These are phyloP conservation scores for Colletotrichum tropicale DNA, from an alignment of 2,329 filamentous ascomycete species.

Conservation along the genomic window DNA sequence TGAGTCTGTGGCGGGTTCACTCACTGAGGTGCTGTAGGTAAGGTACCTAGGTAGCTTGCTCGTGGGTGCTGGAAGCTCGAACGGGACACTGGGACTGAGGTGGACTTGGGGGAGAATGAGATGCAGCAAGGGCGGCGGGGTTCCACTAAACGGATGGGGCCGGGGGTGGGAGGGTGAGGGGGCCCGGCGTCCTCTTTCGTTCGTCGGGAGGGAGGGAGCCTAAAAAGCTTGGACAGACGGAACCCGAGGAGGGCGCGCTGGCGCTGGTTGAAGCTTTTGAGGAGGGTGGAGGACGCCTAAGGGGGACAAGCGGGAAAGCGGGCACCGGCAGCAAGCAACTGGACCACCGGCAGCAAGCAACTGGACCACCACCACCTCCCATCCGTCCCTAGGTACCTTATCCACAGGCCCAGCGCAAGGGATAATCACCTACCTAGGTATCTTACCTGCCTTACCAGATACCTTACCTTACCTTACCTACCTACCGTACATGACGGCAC, in stretches of 20 bases:
- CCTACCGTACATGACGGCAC: background rate
- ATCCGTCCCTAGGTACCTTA: background rate
- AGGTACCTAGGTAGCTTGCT: too few species aligned
- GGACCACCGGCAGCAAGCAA: background rate
- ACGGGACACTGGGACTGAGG: background rate
- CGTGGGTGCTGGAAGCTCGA: background rate
- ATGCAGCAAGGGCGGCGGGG: slow-evolving; percentile 10
- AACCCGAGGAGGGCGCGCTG: slow-evolving; percentile 6
- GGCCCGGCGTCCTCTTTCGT: background rate
- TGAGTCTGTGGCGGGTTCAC: background rate
- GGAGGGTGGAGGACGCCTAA: background rate
- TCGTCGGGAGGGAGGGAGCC: slow-evolving; percentile 6
- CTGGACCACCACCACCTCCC: background rate
- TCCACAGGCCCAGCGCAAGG: too few species aligned
- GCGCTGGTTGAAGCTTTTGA: background rate
- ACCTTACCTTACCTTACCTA: too few species aligned
- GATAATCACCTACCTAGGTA: too few species aligned
- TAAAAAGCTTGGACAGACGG: slow-evolving; percentile 18
- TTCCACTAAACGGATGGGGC: slow-evolving; percentile 16
- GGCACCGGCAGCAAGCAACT: background rate
- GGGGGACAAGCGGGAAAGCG: background rate
- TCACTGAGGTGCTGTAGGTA: too few species aligned
- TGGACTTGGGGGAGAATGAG: background rate
- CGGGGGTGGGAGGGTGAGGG: slow-evolving; percentile 16
- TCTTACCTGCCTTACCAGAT: too few species aligned